phyloP scores from a whole-genome alignment of 2,329 filamentous ascomycete genomes.

The Pyrenophora tritici-repentis region DNA sequence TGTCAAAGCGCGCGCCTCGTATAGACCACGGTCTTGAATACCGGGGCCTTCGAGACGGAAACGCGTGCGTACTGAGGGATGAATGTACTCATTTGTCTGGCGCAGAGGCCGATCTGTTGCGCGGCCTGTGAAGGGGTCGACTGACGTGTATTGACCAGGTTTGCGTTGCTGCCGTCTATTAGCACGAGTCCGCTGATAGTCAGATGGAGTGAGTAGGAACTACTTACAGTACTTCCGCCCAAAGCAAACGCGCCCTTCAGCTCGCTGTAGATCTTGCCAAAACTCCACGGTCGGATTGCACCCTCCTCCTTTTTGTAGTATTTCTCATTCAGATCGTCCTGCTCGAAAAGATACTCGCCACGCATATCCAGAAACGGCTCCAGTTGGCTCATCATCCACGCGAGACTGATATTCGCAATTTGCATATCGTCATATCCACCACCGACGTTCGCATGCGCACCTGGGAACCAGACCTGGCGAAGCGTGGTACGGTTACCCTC shows the following conservation, averaged over 20 bases:
- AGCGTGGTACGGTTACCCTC: constrained; percentile 52
- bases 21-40: constrained; percentile 51
- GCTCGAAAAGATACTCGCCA: constrained; percentile 53
- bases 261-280: constrained; percentile 53
- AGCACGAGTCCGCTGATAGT: background rate
- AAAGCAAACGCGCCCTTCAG: constrained; percentile 54
- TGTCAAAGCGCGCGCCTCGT: constrained; percentile 52
- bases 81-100: constrained; percentile 59
- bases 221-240: constrained; percentile 49
- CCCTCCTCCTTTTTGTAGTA: constrained; percentile 52
- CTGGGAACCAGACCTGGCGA: constrained; percentile 62
- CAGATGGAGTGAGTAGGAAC: background rate
- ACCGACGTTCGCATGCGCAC: constrained; percentile 58
- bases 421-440: constrained; percentile 54
- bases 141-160: constrained; percentile 54
- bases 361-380: constrained; percentile 55
- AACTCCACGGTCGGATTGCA: constrained; percentile 54
- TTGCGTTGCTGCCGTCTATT: constrained; percentile 45
- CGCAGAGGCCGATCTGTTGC: constrained; percentile 51
- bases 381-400: constrained; percentile 63
- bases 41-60: constrained; percentile 54
- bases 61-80: constrained; percentile 55
- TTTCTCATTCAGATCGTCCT: constrained; percentile 52
- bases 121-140: constrained; percentile 51
- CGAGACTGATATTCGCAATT: constrained; percentile 58